Evolutionary conservation across 2,329 filamentous ascomycete species (phyloP), one percentile per base, ranked within the genome.

Genomic region (Dactylellina leptospora): DNA sequence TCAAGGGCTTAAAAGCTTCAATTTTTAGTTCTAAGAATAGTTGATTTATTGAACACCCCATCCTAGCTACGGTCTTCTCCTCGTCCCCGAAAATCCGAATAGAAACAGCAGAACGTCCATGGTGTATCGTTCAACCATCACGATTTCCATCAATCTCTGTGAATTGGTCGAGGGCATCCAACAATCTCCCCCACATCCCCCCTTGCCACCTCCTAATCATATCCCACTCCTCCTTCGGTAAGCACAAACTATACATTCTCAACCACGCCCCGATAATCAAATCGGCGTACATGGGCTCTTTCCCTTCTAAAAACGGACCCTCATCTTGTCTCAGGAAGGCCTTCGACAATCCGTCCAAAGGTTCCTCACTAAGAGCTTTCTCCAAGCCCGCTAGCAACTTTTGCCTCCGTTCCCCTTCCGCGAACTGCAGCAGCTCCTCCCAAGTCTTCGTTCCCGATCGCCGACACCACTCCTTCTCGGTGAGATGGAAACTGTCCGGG

Each of bases 381-480:
- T 79, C 78, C 68, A 81, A 81, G 9, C 74, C 74, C 2, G 58
- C 73, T 45, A 76, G 75, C 59, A 78, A 45, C 44, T 74, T 74
- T 69, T 77, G 75, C 20, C 78, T 78, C 40, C 77, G 75, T 68
- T 80, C 78, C 0, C 76, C 76, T 50, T 68, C 60, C 8, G 80
- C n/a, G 4, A 23, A 8, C n/a, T 22, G 20, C 3, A 45, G 53
- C 23, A 59, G 40, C 75, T 83, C 81, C 0, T 83, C 82, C 81
- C 82, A 87, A 1, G 76, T 78, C 2, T 73, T 73, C 6, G 81
- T 71, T 0, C 83, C 82, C 0, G 82, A 81, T 1, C 86, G 82
- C 33, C 81, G 78, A 2, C 81, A 78, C 47, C 87, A 84, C 18
- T 83, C 81, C 0, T 81, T 82, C 76, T 81, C 83, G 20, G 74